Base-by-base conservation (phyloP, 2,329 filamentous ascomycete species). In the Juglanconis oblonga region DNA sequence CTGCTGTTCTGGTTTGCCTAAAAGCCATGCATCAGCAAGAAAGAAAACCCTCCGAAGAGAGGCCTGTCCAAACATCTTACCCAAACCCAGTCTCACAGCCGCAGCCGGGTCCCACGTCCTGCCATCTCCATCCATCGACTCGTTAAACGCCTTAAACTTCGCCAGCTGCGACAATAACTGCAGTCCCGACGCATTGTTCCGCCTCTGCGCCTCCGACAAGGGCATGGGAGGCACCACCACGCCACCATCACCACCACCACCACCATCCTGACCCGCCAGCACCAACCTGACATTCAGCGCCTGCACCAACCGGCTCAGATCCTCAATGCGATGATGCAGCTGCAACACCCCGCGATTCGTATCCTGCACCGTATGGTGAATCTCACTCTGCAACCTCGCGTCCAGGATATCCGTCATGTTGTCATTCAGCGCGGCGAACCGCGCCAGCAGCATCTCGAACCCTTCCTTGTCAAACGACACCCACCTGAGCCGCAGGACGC, bases 141-240 rank as follows among this genome's bases (percentile, higher is more conserved):
- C 74, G 48, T 80, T 81, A 65, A 81, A 81, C 2, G 79, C 79
- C 63, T 81, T 81, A 72, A 81, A 81, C 62, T 78, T 79, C 65
- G 79, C 78, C 7, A 81, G 66, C 58, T 76, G 74, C 2, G 76
- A 71, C 2, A 81, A 66, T 33, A 78, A 73, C 52, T 72, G 70
- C 6, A 80, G 68, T 0, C 72, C 74, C 29, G 76, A 72, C 13
- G 73, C 72, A 45, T 79, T 76, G 14, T n/a, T 45, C 42, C 42
- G 42, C 42, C 17, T n/a, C 13, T 45, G 5, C 42, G n/a, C n/a
- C 42, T 45, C 42, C 3, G 42, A 45, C 42, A 45, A n/a, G 14
- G n/a, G 42, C 42, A 24, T 49, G 9, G 33, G 33, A n/a, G n/a
- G n/a, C n/a, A n/a, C n/a, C n/a, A n/a, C n/a, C 49, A 35, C 33